A percentile compares a stretch with the other conserved stretches of the same genome.
phyloP scores from a whole-genome alignment of 805 yeast genomes.

The Yueomyces sinensis region DNA sequence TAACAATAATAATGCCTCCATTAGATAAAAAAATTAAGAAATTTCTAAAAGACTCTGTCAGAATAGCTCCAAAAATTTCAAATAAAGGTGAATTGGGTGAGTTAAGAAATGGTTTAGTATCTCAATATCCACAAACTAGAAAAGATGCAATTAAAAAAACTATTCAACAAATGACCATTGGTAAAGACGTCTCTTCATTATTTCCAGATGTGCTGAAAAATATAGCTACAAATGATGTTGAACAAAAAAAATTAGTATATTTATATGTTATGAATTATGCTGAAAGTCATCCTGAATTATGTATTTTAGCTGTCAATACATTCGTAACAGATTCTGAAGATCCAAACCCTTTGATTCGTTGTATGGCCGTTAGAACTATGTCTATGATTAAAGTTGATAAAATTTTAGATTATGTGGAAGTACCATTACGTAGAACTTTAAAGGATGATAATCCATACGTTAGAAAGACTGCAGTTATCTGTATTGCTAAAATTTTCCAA shows the following conservation, averaged over 20 bases:
- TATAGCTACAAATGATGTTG: constrained; percentile 91
- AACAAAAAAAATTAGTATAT: constrained; percentile 92
- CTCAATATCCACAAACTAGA: constrained; percentile 88
- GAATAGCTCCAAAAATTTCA: constrained; percentile 27
- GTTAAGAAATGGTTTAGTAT: constrained; percentile 77
- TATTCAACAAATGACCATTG: constrained; percentile 95
- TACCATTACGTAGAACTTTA: constrained; percentile 74
- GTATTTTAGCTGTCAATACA: constrained; percentile 92
- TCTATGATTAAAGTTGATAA: constrained; percentile 94
- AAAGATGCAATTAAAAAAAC: constrained; percentile 96
- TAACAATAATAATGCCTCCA: constrained; percentile 16
- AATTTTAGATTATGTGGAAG: constrained; percentile 89
- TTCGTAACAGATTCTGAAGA: constrained; percentile 92
- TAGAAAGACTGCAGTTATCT: constrained; percentile 91
- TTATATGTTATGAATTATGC: constrained; percentile 95
- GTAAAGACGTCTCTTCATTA: constrained; percentile 87
- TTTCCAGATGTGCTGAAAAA: constrained; percentile 95
- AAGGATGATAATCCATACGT: constrained; percentile 94
- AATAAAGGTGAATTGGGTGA: constrained; percentile 73
- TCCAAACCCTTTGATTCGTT: constrained; percentile 90
- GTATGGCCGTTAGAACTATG: constrained; percentile 96
- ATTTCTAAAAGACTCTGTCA: constrained; percentile 22
- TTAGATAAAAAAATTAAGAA: constrained; percentile 25
- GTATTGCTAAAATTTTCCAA: constrained; percentile 92
- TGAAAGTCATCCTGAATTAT: constrained; percentile 87